phyloP scores from a whole-genome alignment of 179 eudicot genomes.

The Heliamphora ciliata region DNA sequence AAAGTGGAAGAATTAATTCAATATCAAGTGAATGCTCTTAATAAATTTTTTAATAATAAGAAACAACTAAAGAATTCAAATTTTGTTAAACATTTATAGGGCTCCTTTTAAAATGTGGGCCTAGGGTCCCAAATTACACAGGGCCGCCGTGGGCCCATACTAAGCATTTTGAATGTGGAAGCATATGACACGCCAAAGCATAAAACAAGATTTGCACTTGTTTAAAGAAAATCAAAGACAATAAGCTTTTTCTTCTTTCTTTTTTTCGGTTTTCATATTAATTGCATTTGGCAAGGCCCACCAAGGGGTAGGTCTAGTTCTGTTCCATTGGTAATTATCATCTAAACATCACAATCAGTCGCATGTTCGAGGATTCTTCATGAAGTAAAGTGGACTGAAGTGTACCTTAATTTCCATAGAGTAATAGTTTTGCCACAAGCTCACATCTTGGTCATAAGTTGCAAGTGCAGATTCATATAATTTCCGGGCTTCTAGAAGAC shows the following conservation, averaged over 20 bases:
- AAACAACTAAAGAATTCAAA: no score
- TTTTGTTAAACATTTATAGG: no score
- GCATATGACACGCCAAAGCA: background rate
- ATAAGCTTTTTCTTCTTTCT: no score
- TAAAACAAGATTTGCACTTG: background rate
- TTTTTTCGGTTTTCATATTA: background rate
- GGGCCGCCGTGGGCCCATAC: no score
- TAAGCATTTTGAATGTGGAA: background rate
- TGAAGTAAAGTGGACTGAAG: background rate
- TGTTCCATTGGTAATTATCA: background rate
- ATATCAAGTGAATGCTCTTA: no score
- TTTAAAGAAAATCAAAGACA: background rate
- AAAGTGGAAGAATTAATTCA: no score
- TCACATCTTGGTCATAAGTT: conserved; percentile 52
- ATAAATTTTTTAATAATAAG: no score
- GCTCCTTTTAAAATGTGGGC: no score
- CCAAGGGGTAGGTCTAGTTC: background rate
- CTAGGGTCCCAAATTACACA: no score
- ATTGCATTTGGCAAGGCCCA: background rate
- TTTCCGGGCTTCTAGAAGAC: conserved; percentile 54
- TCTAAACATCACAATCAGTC: background rate
- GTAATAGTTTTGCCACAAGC: conserved; percentile 67
- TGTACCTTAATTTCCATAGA: conserved; percentile 60
- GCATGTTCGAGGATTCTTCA: background rate
- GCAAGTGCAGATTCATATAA: conserved; percentile 68